Base-by-base conservation (phyloP, 495 filamentous ascomycete species). In the Neurospora terricola region DNA sequence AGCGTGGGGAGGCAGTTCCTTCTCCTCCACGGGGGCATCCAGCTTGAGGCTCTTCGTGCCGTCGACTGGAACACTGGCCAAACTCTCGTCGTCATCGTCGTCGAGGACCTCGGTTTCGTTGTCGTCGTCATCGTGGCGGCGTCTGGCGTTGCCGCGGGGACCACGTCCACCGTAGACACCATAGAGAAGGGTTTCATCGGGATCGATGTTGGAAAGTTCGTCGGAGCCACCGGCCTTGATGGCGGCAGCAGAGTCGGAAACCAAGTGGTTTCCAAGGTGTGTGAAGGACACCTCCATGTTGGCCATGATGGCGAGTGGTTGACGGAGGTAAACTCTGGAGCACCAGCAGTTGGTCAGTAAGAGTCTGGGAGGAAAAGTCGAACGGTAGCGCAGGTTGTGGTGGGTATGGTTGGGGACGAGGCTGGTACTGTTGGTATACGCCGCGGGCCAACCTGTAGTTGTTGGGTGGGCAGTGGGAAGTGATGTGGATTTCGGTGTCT, bases 1-100 rank as follows among this genome's bases (percentile, higher is more conserved):
- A 73, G 96, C 96, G 87, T 99, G 95, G 72, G 92, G 85, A 54
- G 96, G 96, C 42, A 98, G 89, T 81, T 97, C 94, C 75, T 94
- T 94, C 75, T 97, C 94, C 78, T 97, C 95, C 78, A 90, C 88
- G 12, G 88, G 84, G 71, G 88, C 86, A 74, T 88, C 85, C 66
- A 90, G 81, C 54, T 85, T 88, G 72, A 94, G 87, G 73, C 87
- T 85, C 77, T 91, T 91, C 75, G 90, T 88, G 72, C 91, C 91
- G 71, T 93, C 91, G 42, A 94, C 88, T 4, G 92, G 90, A 66
- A 92, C 90, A 80, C 94, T 97, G n/a, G 91, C 91, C 77, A 96
- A 86, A 77, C 94, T 98, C 82, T 98, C 93, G 73, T 91, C 86
- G 80, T 98, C 96, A 75, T 98, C 96, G 75, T 97, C 94, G 69